Evolutionary conservation across 192 early-diverging fungal species (phyloP).

Genomic region (Thoreauomyces humboldtii): DNA sequence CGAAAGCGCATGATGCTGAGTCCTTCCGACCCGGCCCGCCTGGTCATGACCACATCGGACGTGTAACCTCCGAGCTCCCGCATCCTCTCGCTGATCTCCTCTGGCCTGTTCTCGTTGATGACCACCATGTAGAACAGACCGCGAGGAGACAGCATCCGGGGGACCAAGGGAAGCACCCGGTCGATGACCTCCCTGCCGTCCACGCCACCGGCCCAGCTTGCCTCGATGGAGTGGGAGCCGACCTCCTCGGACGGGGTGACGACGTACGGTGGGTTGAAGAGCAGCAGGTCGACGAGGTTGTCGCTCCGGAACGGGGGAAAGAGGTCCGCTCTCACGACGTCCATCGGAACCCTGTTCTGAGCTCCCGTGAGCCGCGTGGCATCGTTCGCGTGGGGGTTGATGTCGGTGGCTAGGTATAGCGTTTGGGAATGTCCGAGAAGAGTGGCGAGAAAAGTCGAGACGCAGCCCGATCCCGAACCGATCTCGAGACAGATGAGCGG

Average conservation of each 20-base stretch:
- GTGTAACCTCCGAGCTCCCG: constrained; percentile 41
- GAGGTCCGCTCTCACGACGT: constrained; percentile 67
- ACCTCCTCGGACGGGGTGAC: constrained; percentile 81
- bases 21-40: constrained; percentile 37
- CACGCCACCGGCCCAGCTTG: constrained; percentile 92
- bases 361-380: constrained; percentile 67
- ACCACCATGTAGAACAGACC: constrained; percentile 85
- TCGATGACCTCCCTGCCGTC: constrained; percentile 87
- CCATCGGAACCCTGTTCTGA: constrained; percentile 57
- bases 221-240: constrained; percentile 67
- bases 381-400: constrained; percentile 70
- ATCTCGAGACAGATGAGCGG: constrained; percentile 83
- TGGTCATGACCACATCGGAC: constrained; percentile 30
- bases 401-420: constrained; percentile 71
- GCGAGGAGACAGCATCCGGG: constrained; percentile 61
- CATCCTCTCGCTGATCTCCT: constrained; percentile 72
- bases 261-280: constrained; percentile 96
- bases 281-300: constrained; percentile 69
- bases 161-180: constrained; percentile 66
- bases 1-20: constrained; percentile 34
- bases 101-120: constrained; percentile 81
- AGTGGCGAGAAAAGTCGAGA: constrained; percentile 75
- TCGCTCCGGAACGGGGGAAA: constrained; percentile 53
- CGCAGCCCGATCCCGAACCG: constrained; percentile 85
- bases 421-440: constrained; percentile 30